These are phyloP conservation scores for Pythium volutum DNA, from an alignment of 352 stramenopile genomes.

Conservation along the genomic window DNA sequence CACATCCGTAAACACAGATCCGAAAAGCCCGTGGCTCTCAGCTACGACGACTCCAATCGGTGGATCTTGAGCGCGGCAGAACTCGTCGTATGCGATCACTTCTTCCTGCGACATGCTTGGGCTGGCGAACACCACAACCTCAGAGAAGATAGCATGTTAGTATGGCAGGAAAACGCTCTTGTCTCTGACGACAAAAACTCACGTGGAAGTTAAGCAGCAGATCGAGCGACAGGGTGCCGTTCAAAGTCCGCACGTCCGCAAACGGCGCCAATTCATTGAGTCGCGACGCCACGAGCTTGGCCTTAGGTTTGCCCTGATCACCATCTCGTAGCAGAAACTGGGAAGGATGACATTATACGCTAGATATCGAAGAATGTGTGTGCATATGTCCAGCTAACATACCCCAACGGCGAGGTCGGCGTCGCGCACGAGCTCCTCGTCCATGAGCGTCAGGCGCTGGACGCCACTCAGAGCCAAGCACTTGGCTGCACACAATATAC, in stretches of 20 bases:
- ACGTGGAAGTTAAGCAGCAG: constrained; percentile 45
- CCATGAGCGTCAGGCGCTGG: constrained; percentile 39
- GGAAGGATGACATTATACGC: neutral
- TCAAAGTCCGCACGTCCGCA: constrained; percentile 31
- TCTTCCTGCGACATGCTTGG: constrained; percentile 33
- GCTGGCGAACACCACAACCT: constrained; percentile 46
- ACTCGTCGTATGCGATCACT: constrained; percentile 47
- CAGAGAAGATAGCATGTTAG: neutral
- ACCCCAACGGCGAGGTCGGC: constrained; percentile 34
- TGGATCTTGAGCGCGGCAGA: constrained; percentile 36
- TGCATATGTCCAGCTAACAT: too few species aligned
- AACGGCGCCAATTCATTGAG: constrained; percentile 30
- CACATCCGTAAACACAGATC: constrained; percentile 41
- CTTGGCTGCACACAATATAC: constrained; percentile 25
- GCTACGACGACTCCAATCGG: constrained; percentile 38
- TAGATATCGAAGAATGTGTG: too few species aligned
- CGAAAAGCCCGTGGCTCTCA: constrained; percentile 38
- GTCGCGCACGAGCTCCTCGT: constrained; percentile 40
- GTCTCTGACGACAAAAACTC: neutral
- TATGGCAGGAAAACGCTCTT: too few species aligned
- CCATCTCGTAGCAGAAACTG: constrained; percentile 35
- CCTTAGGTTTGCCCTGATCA: constrained; percentile 32
- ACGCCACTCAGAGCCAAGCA: constrained; percentile 34
- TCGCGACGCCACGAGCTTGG: constrained; percentile 29
- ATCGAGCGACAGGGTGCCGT: constrained; percentile 31